Conservation (phyloP, 2,329 filamentous ascomycete genomes). For the Didymella pinodella region DNA sequence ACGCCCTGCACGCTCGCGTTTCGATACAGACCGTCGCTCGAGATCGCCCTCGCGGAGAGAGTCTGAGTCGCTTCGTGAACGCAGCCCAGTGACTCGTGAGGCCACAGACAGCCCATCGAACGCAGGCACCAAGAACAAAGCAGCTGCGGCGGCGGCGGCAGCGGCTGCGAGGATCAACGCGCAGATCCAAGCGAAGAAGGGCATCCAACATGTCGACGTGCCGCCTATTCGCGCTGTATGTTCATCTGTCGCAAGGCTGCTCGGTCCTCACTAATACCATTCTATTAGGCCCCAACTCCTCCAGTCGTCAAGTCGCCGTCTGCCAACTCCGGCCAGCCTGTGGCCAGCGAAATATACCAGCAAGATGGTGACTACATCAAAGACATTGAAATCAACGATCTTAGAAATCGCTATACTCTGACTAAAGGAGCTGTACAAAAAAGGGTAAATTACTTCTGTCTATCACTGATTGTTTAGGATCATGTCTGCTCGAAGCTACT, state of each 20-base stretch:
- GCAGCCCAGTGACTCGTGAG: slow-evolving; percentile 74
- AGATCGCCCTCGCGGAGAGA: slow-evolving; percentile 76
- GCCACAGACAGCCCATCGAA: slow-evolving; percentile 56
- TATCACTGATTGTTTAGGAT: slow-evolving; percentile 70
- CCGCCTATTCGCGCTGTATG: slow-evolving; percentile 74
- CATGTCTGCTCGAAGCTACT: slow-evolving; percentile 44
- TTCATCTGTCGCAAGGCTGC: slow-evolving; percentile 26
- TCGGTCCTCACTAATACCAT: slow-evolving; percentile 30
- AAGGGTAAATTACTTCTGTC: slow-evolving; percentile 91
- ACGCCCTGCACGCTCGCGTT: slow-evolving; percentile 70
- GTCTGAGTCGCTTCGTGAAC: slow-evolving; percentile 75
- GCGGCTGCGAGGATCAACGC: slow-evolving; percentile 66
- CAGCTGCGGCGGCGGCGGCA: slow-evolving; percentile 80
- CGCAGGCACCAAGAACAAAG: slow-evolving; percentile 66
- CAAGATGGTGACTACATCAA: slow-evolving; percentile 98
- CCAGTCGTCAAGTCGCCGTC: slow-evolving; percentile 63
- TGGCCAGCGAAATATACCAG: slow-evolving; percentile 85
- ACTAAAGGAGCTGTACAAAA: slow-evolving; percentile 98
- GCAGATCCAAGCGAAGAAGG: slow-evolving; percentile 70
- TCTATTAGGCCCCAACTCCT: slow-evolving; percentile 55
- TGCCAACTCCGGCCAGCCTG: slow-evolving; percentile 55
- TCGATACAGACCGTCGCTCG: slow-evolving; percentile 69
- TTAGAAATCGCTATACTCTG: slow-evolving; percentile 94
- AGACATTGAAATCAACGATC: slow-evolving; percentile 98
- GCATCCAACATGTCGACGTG: slow-evolving; percentile 88